Base-by-base conservation (phyloP, 2,329 filamentous ascomycete genomes). In the Macroventuria anomochaeta region DNA sequence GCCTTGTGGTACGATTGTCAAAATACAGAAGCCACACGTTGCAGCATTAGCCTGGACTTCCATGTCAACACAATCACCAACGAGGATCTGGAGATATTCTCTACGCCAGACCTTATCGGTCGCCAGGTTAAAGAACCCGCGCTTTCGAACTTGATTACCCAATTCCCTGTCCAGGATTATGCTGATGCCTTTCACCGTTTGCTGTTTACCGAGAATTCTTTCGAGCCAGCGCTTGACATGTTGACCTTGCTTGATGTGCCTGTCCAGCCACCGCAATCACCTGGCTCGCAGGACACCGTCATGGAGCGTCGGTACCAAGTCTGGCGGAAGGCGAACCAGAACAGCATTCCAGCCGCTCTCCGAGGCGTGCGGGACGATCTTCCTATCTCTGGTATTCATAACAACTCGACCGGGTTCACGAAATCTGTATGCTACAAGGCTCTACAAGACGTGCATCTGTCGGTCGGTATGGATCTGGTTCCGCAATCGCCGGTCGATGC, bases 1-100 rank as follows among this genome's bases (percentile, higher is more conserved):
- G 47, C 53, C 10, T 41, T 61, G n/a, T 53, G 47, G 17, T 62
- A 63, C 20, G 41, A 62, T 13, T 49, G 57, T 21, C 36, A 52
- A 15, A 36, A 52, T 39, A 20, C 47, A 7, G 46, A 41, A 7
- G 53, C 39, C 3, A 28, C 56, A 7, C 55, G 55, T 10, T 26
- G 46, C 13, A 51, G 57, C 26, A 47, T 53, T 12, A 55, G 29
- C n/a, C 34, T 57, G 20, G 50, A 59, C 34, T 53, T 64, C 15
- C 53, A 59, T 29, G 32, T 59, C 29, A 57, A 55, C 23, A 49
- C 25, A 4, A 31, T 50, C n/a, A 46, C 33, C 7, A 23, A 55
- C 20, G 17, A 47, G 13, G 47, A 55, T 11, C 8, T 55, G 0
- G 25, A 49, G 2, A 7, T 55, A 10, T 29, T 20, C 2, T 40